These are phyloP conservation scores for Gnomoniopsis sp. DNA, from an alignment of 2,329 filamentous ascomycete genomes.

Conservation along the genomic window DNA sequence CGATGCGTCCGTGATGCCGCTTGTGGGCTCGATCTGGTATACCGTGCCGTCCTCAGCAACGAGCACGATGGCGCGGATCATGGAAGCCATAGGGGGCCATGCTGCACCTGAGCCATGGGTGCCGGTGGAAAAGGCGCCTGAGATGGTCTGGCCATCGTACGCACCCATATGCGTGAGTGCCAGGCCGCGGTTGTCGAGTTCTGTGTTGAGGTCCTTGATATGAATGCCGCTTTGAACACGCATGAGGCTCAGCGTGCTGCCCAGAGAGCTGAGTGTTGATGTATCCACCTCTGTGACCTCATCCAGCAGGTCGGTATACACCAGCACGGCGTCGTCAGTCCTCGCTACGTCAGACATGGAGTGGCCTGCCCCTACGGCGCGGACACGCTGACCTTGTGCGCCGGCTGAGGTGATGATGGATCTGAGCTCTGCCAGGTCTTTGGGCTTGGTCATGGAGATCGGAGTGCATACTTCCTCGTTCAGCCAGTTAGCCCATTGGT, in stretches of 20 bases:
- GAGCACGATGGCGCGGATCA: constrained; percentile 23
- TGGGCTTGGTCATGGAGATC: constrained; percentile 18
- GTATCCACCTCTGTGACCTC: constrained; percentile 21
- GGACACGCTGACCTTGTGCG: constrained; percentile 19
- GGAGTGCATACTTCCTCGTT: constrained; percentile 22
- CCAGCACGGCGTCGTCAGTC: constrained; percentile 20
- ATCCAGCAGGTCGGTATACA: constrained; percentile 19
- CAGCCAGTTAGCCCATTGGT: constrained; percentile 23
- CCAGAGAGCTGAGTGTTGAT: background rate
- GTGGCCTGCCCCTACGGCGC: constrained; percentile 26
- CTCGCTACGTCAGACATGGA: constrained; percentile 24
- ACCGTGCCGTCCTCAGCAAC: constrained; percentile 22
- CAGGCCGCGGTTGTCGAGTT: constrained; percentile 23
- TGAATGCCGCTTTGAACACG: constrained; percentile 24
- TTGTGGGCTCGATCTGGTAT: constrained; percentile 25
- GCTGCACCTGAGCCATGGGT: constrained; percentile 24
- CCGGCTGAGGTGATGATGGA: constrained; percentile 21
- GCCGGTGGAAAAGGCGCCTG: constrained; percentile 23
- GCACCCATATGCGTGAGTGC: constrained; percentile 25
- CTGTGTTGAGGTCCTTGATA: constrained; percentile 22
- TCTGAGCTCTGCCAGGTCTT: constrained; percentile 22
- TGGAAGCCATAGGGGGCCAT: constrained; percentile 21
- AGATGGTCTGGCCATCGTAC: constrained; percentile 25
- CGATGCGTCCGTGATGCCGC: constrained; percentile 19
- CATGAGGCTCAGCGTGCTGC: constrained; percentile 3